These are phyloP conservation scores for Epichloe elymi DNA, from an alignment of 2,329 filamentous ascomycete species.

Conservation along the genomic window DNA sequence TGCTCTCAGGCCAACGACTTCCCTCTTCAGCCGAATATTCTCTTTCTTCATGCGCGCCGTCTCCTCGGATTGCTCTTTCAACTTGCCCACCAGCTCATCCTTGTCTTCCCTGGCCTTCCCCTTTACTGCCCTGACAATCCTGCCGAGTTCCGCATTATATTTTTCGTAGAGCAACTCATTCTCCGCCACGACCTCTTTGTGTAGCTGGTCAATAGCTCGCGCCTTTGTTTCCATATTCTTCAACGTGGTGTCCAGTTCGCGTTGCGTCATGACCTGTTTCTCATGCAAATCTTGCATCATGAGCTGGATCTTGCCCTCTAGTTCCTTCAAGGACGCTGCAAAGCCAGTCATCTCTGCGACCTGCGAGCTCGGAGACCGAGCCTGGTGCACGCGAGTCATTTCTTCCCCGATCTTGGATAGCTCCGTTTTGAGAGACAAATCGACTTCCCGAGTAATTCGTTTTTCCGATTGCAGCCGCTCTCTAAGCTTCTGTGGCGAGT, in stretches of 20 bases:
- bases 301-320: conserved; percentile 54
- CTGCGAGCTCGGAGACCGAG: conserved; percentile 11
- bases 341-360: conserved; percentile 17
- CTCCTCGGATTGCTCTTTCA: conserved; percentile 68
- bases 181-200: conserved; percentile 76
- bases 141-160: conserved; percentile 82
- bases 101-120: conserved; percentile 63
- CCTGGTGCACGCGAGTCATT: conserved; percentile 45
- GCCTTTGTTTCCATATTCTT: conserved; percentile 65
- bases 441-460: conserved; percentile 55
- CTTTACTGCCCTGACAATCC: conserved; percentile 64
- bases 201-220: conserved; percentile 74
- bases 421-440: conserved; percentile 59
- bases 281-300: conserved; percentile 45
- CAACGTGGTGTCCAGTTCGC: conserved; percentile 59
- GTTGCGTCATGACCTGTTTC: conserved; percentile 50
- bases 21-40: conserved; percentile 69
- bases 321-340: conserved; percentile 41
- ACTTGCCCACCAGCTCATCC: conserved; percentile 57
- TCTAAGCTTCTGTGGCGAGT: conserved; percentile 62
- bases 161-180: conserved; percentile 86
- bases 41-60: conserved; percentile 68
- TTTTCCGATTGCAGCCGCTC: conserved; percentile 79
- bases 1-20: conserved; percentile 58
- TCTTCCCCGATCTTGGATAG: conserved; percentile 71